phyloP scores from a whole-genome alignment of 2,329 filamentous ascomycete species.

The Beauveria asiatica region DNA sequence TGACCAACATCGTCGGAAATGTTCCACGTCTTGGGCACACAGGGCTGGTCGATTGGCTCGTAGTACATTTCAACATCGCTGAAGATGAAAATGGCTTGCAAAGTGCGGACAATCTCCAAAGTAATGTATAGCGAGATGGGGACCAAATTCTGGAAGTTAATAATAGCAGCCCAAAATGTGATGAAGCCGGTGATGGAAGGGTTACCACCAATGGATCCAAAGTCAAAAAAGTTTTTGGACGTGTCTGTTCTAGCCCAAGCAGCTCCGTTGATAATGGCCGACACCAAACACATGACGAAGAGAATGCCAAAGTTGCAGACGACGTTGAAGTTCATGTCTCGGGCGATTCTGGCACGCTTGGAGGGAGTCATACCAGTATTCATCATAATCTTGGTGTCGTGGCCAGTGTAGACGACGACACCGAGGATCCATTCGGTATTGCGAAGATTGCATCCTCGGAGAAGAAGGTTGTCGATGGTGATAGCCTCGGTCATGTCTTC shows the following conservation, averaged over 20 bases:
- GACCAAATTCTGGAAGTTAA: conserved; percentile 96
- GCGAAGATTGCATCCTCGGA: conserved; percentile 85
- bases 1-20: conserved; percentile 97
- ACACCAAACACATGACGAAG: conserved; percentile 78
- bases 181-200: conserved; percentile 81
- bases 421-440: conserved; percentile 96
- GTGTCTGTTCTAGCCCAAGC: conserved; percentile 69
- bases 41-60: conserved; percentile 85
- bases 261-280: conserved; percentile 75
- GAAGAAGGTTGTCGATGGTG: conserved; percentile 86
- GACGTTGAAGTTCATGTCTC: conserved; percentile 94
- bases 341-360: conserved; percentile 84
- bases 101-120: conserved; percentile 85
- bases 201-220: conserved; percentile 67
- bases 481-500: conserved; percentile 86
- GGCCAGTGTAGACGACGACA: conserved; percentile 86
- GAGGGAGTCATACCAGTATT: conserved; percentile 92
- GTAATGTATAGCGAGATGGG: conserved; percentile 98
- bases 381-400: conserved; percentile 99
- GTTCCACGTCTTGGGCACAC: conserved; percentile 97
- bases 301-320: conserved; percentile 92
- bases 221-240: conserved; percentile 77
- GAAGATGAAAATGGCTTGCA: conserved; percentile 96
- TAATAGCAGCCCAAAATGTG: conserved; percentile 91
- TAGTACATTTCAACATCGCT: conserved; percentile 97